Evolutionary conservation across 768 basidiomycete species (phyloP), one percentile per base, ranked within the genome.

Genomic region (Cystofilobasidium bisporidii): DNA sequence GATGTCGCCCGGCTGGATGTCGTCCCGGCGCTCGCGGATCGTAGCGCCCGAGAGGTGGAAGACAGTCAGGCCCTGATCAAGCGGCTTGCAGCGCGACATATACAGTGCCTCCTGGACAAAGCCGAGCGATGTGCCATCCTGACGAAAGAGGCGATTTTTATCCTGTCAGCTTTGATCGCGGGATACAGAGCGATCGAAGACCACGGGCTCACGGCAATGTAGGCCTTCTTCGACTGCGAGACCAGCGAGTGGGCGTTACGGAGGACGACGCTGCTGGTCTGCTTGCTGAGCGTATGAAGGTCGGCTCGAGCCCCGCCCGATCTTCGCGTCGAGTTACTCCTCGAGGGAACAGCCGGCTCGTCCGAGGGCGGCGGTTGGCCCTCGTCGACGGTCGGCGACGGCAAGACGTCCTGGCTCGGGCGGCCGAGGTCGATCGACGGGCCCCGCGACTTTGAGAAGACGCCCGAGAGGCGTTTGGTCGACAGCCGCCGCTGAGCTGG

Each of bases 1-100:
- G 14, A 96, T 78, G 76, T 96, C 92, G 2, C 92, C 92, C 0
- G 91, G 87, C 82, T 87, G 80, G 68, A 91, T 88, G 26, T 93
- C 91, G 72, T 86, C 87, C 38, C 81, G 79, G 59, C 89, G 81
- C 70, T 84, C 84, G 76, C 86, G 84, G 68, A 94, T 88, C 17
- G 84, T 77, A 0, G 73, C 72, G 0, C 82, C 87, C 36, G 80
- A 83, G 78, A 92, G 90, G 69, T 81, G 79, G 73, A 89, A 93
- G 36, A 92, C 80, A 11, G 87, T 77, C 74, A 89, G 84, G 0
- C 91, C 92, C 14, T 56, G 28, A 3, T 56, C 53, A 73, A 84
- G 89, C 73, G 76, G n/a, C 83, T 3, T 86, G 85, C 11, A 88
- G 70, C 85, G 82, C 26, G 78, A 77, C 36, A 92, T 76, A 30